phyloP scores from a whole-genome alignment of 225 moss, liverwort and hornwort species.

The Bryoerythrophyllum caledonicum region DNA sequence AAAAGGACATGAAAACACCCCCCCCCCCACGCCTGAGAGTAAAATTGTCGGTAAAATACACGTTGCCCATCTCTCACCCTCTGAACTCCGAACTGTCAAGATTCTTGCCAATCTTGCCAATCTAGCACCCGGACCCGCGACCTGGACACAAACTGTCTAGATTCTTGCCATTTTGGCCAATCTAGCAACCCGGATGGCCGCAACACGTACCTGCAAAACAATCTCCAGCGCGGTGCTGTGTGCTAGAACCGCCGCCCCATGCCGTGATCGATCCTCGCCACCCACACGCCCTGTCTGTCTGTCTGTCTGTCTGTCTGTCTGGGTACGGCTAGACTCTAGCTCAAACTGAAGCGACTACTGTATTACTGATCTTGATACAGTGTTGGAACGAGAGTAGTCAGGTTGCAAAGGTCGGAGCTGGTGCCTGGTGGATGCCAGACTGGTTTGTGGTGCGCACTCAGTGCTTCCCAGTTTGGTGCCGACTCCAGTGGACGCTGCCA shows the following conservation, averaged over 20 bases:
- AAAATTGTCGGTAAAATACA: not conserved
- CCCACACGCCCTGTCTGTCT: not conserved
- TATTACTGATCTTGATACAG: not conserved
- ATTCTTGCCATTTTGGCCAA: not conserved
- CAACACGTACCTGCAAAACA: conserved; percentile 7
- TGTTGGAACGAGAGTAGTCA: too few species aligned
- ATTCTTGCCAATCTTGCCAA: too few species aligned
- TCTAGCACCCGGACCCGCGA: not conserved
- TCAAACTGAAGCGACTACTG: too few species aligned
- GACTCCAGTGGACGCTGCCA: conserved; percentile 22
- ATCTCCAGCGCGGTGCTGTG: not conserved
- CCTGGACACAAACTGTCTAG: not conserved
- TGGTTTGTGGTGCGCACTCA: not conserved
- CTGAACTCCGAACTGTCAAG: not conserved
- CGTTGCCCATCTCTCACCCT: not conserved
- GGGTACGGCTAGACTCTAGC: too few species aligned
- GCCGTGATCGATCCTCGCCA: not conserved
- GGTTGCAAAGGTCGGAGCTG: not conserved
- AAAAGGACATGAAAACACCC: too few species aligned
- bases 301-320: not conserved
- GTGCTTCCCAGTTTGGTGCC: conserved; percentile 23
- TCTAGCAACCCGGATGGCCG: too few species aligned
- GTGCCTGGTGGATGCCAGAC: not conserved
- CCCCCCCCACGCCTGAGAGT: too few species aligned
- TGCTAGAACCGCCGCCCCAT: conserved; percentile 14